phyloP scores from a whole-genome alignment of 331 rosid species.

The Malus hybrid region DNA sequence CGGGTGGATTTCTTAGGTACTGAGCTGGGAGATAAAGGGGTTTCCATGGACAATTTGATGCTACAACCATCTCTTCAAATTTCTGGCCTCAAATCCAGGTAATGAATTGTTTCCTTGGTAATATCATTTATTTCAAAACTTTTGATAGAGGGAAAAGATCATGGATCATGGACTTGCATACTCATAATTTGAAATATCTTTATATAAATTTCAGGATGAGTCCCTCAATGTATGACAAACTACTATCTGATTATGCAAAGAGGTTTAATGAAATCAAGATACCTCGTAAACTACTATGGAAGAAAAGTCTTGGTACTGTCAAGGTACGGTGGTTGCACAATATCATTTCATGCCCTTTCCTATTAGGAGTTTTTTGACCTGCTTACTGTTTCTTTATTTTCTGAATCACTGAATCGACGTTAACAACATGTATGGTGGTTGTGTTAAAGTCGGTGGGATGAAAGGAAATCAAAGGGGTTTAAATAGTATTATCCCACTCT shows the following conservation, averaged over 20 bases:
- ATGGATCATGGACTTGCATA: background rate
- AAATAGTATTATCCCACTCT: too few relatives aligned
- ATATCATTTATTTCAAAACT: background rate
- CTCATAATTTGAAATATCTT: background rate
- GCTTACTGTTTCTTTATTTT: background rate
- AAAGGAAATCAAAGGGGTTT: too few relatives aligned
- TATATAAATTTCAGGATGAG: slow-evolving; percentile 62
- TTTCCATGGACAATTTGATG: slow-evolving; percentile 68
- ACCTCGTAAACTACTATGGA: slow-evolving; percentile 92
- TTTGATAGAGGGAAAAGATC: background rate
- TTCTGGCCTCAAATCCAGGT: slow-evolving; percentile 99
- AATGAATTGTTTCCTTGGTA: background rate
- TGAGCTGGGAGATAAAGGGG: slow-evolving; percentile 31
- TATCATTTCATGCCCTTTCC: background rate
- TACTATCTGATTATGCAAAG: slow-evolving; percentile 76
- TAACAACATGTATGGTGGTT: background rate
- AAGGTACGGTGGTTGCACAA: slow-evolving; percentile 47
- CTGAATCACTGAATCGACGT: background rate
- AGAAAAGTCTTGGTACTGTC: slow-evolving; percentile 84
- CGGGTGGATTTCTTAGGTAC: slow-evolving; percentile 29
- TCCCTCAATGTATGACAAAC: slow-evolving; percentile 52
- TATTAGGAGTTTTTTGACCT: background rate
- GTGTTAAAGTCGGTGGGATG: background rate
- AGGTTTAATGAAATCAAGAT: slow-evolving; percentile 91
- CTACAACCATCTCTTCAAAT: slow-evolving; percentile 82